These are phyloP conservation scores for Echinosophora koreensis DNA, from an alignment of 306 rosid genomes.

Conservation along the genomic window DNA sequence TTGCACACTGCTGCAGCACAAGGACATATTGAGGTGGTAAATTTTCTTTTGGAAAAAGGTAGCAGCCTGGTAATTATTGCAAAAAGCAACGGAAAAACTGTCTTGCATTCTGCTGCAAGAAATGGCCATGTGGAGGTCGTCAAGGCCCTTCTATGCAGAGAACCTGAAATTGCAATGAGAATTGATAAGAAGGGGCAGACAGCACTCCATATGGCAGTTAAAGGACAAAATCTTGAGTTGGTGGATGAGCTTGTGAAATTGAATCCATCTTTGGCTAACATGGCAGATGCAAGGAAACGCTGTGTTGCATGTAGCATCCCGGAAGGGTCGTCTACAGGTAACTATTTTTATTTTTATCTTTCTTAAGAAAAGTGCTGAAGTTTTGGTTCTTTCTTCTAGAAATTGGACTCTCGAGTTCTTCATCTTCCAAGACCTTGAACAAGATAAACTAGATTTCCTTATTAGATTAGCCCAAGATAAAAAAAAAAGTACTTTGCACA, in stretches of 20 bases:
- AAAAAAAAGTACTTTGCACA: no score
- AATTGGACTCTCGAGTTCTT: slow-evolving; percentile 28
- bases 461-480: slow-evolving; percentile 4
- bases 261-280: slow-evolving; percentile 59
- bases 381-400: slow-evolving; percentile 13
- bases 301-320: slow-evolving; percentile 72
- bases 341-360: slow-evolving; percentile 20
- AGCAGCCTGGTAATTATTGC: no score
- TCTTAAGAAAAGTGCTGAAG: slow-evolving; percentile 16
- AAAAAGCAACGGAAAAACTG: no score
- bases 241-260: slow-evolving; percentile 64
- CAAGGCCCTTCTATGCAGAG: slow-evolving; percentile 66
- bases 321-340: slow-evolving; percentile 79
- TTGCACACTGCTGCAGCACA: no score
- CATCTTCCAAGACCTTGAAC: slow-evolving; percentile 33
- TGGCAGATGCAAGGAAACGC: slow-evolving; percentile 76
- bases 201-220: slow-evolving; percentile 85
- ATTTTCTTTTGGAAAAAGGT: no score
- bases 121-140: slow-evolving; percentile 69
- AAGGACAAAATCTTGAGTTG: slow-evolving; percentile 73
- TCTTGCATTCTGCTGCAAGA: slow-evolving; percentile 84
- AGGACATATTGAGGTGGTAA: no score
- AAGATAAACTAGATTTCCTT: slow-evolving; percentile 16
- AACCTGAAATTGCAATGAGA: slow-evolving; percentile 64
- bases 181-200: slow-evolving; percentile 83